Conservation (phyloP, 208 protist species). For the Acanthamoeba royreba region DNA sequence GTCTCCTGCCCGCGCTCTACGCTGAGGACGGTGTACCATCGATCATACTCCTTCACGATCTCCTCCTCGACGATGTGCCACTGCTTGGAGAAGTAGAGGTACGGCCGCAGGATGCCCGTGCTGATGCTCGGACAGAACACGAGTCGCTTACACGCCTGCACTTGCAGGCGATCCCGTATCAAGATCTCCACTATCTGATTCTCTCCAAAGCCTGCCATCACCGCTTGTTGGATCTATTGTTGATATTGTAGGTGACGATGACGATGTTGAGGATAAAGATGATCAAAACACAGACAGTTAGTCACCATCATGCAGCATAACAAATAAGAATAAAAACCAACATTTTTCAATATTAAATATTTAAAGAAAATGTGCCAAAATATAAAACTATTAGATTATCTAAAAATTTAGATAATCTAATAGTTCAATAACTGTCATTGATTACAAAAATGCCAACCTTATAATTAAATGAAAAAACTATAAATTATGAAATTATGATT, state of each 20-base stretch:
- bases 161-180: neutral
- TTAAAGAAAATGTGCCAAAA: too few relatives aligned
- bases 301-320: neutral
- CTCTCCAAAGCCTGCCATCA: neutral
- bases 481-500: neutral
- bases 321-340: too few relatives aligned
- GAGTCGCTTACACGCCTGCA: neutral
- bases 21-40: neutral
- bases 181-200: neutral
- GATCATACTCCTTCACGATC: neutral
- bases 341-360: too few relatives aligned
- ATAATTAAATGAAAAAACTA: too few relatives aligned
- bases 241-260: neutral
- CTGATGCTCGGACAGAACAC: neutral
- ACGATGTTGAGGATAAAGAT: neutral
- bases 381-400: too few relatives aligned
- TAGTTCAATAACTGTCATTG: too few relatives aligned
- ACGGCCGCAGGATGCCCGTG: neutral
- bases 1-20: neutral
- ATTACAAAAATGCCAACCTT: too few relatives aligned
- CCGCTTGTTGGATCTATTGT: neutral
- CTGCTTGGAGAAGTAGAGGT: neutral
- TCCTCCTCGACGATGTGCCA: neutral
- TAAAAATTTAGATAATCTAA: too few relatives aligned
- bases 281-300: neutral